phyloP scores from a whole-genome alignment of 768 basidiomycete genomes.

The Hebeloma cylindrosporum region DNA sequence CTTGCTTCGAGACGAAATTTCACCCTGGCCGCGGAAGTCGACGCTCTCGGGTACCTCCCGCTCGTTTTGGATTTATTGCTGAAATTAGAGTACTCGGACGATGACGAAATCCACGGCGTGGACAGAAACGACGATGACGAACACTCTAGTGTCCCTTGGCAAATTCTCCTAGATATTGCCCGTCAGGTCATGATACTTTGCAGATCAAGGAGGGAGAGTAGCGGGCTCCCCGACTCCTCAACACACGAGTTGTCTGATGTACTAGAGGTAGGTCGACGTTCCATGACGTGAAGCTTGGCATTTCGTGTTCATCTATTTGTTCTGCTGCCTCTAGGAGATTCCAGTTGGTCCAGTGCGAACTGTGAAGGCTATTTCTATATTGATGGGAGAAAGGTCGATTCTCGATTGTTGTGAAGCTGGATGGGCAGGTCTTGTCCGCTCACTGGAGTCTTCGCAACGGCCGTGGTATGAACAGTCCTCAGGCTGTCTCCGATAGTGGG shows the following conservation, averaged over 20 bases:
- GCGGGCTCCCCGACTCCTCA: constrained; percentile 26
- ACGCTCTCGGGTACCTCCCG: background rate
- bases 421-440: constrained; percentile 43
- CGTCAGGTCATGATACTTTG: constrained; percentile 32
- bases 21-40: background rate
- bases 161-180: constrained; percentile 17
- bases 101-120: constrained; percentile 1
- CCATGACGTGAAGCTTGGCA: background rate
- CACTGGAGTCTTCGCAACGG: background rate
- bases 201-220: constrained; percentile 26
- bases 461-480: background rate
- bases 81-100: background rate
- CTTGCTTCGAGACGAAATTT: constrained; percentile 7
- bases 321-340: constrained; percentile 33
- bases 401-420: constrained; percentile 49
- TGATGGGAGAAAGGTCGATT: constrained; percentile 51
- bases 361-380: constrained; percentile 43
- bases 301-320: constrained; percentile 6
- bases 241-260: constrained; percentile 33
- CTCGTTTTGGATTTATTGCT: constrained; percentile 10
- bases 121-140: background rate
- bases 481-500: no score
- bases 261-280: constrained; percentile 33
- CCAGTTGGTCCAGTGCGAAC: constrained; percentile 39
- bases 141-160: background rate